Base-by-base conservation (phyloP, 768 basidiomycete species). In the Lactarius tabidus region DNA sequence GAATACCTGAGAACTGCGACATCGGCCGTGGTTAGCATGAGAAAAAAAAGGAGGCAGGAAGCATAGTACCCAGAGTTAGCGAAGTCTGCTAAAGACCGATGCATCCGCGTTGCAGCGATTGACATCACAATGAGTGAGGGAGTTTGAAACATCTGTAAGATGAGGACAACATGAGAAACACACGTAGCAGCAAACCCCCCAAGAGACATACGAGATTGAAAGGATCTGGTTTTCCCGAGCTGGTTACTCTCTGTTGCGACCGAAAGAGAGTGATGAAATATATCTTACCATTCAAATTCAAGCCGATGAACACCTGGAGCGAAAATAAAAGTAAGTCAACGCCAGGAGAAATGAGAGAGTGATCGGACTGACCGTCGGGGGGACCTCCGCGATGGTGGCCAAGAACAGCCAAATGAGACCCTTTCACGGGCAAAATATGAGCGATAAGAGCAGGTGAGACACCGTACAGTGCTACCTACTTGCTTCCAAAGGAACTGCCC, bases 401-500 rank as follows among this genome's bases (percentile, higher is more conserved):
- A 31, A 20, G 14, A 54, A 7, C 2, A 62, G 18, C 48, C 60
- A 54, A 18, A 62, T 53, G 31, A 62, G 36, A 35, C 48, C 45
- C 45, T 48, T 10, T 14, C 23, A 48, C 0, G 23, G n/a, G 45
- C n/a, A 48, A 48, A n/a, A 23, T 5, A 48, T 48, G 6, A 48
- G 23, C 23, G 45, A 23, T 23, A 10, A 23, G 23, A n/a, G n/a
- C n/a, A n/a, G n/a, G 20, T 1, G 12, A 48, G 45, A 48, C 12
- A n/a, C 12, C 45, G 20, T n/a, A n/a, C n/a, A n/a, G n/a, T n/a
- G n/a, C n/a, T 12, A 48, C 45, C 45, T 28, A 63, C 66, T 54
- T 63, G 66, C 36, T 17, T 64, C 51, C 33, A 64, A 7, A 67
- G 57, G 35, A 64, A 9, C 6, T 15, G 26, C 33, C 54, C 28